phyloP scores from a whole-genome alignment of 2,329 filamentous ascomycete species.

The Penicillium freii region DNA sequence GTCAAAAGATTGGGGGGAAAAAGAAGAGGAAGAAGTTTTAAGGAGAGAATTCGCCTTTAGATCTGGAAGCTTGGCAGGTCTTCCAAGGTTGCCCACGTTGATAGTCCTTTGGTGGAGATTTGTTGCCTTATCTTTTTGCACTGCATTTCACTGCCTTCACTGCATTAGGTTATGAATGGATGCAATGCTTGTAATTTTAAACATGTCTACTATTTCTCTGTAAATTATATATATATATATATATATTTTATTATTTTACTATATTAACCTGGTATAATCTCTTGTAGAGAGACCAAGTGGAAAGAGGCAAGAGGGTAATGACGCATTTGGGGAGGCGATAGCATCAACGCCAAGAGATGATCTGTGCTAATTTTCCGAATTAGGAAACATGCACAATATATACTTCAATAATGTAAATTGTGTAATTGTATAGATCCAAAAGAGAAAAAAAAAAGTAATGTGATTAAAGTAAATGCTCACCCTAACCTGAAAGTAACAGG shows the following conservation, averaged over 20 bases:
- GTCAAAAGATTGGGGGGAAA: neutral
- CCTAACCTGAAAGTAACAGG: neutral
- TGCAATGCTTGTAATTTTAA: neutral
- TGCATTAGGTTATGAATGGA: neutral
- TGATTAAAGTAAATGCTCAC: slow-evolving; percentile 1
- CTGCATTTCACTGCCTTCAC: neutral
- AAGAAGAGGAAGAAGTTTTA: neutral
- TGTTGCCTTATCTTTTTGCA: slow-evolving; percentile 5
- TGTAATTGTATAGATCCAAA: neutral
- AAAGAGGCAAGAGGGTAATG: neutral
- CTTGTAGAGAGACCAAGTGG: no score
- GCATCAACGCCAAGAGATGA: neutral
- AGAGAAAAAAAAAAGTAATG: neutral
- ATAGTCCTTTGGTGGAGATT: slow-evolving; percentile 1
- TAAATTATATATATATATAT: no score
- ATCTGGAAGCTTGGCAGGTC: neutral
- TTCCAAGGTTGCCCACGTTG: slow-evolving; percentile 6
- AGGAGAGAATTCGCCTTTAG: neutral
- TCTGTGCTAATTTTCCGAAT: neutral
- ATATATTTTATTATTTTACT: neutral
- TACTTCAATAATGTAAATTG: neutral
- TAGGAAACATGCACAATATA: neutral
- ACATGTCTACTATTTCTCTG: neutral
- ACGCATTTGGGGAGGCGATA: slow-evolving; percentile 3
- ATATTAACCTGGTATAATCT: neutral